Conservation (phyloP, 768 basidiomycete genomes). For the Pisolithus microcarpus region DNA sequence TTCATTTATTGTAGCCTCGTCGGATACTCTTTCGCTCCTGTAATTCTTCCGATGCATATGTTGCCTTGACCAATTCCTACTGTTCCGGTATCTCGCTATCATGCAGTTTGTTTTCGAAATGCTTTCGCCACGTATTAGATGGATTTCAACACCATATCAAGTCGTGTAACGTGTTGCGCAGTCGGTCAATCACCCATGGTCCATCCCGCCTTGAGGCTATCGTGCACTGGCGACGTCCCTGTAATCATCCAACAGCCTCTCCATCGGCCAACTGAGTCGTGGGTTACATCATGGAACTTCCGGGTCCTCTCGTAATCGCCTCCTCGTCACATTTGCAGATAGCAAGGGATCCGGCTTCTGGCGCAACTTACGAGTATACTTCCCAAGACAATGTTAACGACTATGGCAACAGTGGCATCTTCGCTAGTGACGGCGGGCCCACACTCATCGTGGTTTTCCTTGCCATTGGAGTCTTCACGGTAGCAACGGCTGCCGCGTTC, state of each 20-base stretch:
- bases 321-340: not conserved
- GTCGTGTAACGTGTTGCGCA: too few relatives aligned
- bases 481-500: slow-evolving; percentile 43
- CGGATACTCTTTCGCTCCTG: not conserved
- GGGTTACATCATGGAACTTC: slow-evolving; percentile 11
- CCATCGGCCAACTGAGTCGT: slow-evolving; percentile 9
- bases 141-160: too few relatives aligned
- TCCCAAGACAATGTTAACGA: not conserved
- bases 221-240: slow-evolving; percentile 2
- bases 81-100: too few relatives aligned
- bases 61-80: too few relatives aligned
- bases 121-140: too few relatives aligned
- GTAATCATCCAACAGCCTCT: not conserved
- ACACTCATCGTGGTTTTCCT: slow-evolving; percentile 55
- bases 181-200: not conserved
- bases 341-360: slow-evolving; percentile 4
- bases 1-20: not conserved
- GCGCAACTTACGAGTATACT: not conserved
- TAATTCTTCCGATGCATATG: too few relatives aligned
- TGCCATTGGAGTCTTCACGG: slow-evolving; percentile 47
- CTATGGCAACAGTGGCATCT: slow-evolving; percentile 3
- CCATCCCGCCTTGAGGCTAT: slow-evolving; percentile 10
- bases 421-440: slow-evolving; percentile 36
- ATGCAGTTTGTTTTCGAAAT: too few relatives aligned
- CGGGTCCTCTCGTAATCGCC: slow-evolving; percentile 3